Evolutionary conservation across 2,329 filamentous ascomycete genomes (phyloP), one percentile per base, ranked within the genome.

Genomic region (Polytolypa hystricis): DNA sequence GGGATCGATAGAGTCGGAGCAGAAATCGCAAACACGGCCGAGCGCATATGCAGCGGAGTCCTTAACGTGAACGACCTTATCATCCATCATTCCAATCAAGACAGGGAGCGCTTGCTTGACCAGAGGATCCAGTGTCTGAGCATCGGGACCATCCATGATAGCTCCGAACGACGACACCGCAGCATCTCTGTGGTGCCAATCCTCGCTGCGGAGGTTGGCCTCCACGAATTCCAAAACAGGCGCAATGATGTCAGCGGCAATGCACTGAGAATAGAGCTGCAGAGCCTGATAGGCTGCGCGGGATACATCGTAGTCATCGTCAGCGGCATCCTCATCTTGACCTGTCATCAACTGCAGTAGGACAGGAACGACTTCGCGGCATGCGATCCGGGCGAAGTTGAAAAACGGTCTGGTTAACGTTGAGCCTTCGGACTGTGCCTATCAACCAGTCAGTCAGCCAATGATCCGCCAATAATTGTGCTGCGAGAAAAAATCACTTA

Each of bases 121-220:
- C 39, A 98, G 81, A 39, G 89, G 87, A 52, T 93, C 85, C 35
- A 98, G 69, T 33, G 89, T 77, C 65, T 84, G 84, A 61, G 93
- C 84, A 41, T 96, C 91, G 1, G 91, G 91, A 17, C 91, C 91
- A 57, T 98, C 91, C 87, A 98, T 95, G 51, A 98, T 96, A 47
- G 87, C 91, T 45, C 91, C 91, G 50, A 98, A 96, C 12, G 91
- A 87, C 41, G 91, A 94, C 20, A 98, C 91, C 34, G 91, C 87
- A 36, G 91, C 91, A 66, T 98, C 91, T 51, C 91, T 79, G 60
- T 79, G 76, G 60, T 93, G 87, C 91, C 91, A 98, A 62, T 96
- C 85, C 39, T 94, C 85, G 41, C 77, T 76, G 46, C 86, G 80
- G 34, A 98, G 74, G 65, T 96, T 87, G 52, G 74, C 71, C 69